phyloP scores from a whole-genome alignment of 441 rosid genomes.

The Gossypium davidsonii region DNA sequence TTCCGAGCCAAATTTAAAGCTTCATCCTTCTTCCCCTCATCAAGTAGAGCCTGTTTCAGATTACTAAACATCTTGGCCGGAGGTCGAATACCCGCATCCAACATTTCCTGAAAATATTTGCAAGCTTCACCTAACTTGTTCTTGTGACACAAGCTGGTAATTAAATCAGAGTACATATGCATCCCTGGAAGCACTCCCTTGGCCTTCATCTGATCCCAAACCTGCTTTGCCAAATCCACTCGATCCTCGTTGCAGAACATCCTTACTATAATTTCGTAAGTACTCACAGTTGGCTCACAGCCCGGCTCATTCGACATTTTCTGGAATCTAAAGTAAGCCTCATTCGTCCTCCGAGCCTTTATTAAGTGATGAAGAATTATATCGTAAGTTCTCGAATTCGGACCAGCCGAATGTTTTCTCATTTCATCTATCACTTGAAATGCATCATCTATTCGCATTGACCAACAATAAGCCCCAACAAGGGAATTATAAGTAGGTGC shows the following conservation, averaged over 20 bases:
- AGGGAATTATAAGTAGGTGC: conserved; percentile 77
- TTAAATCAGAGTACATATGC: conserved; percentile 76
- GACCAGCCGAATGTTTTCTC: conserved; percentile 47
- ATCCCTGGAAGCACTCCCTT: conserved; percentile 72
- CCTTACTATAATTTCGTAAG: conserved; percentile 70
- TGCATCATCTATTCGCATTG: conserved; percentile 47
- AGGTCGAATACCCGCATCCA: conserved; percentile 75
- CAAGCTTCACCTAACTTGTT: conserved; percentile 65
- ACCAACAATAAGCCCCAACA: conserved; percentile 70
- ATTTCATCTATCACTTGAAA: conserved; percentile 55
- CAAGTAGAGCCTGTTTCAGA: conserved; percentile 63
- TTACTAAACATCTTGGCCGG: conserved; percentile 63
- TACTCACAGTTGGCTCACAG: conserved; percentile 62
- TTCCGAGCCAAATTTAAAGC: conserved; percentile 37
- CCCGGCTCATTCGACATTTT: conserved; percentile 34
- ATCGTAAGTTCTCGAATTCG: conserved; percentile 69
- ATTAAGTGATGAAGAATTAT: conserved; percentile 66
- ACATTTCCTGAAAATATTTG: conserved; percentile 70
- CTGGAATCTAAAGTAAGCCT: conserved; percentile 53
- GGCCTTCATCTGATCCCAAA: conserved; percentile 72
- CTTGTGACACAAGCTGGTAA: conserved; percentile 50
- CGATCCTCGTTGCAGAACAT: conserved; percentile 64
- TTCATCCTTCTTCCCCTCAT: conserved; percentile 48
- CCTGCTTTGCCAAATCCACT: conserved; percentile 51
- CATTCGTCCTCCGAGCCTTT: conserved; percentile 38